Percentiles rank a stretch among this genome's conserved stretches.
phyloP scores from a whole-genome alignment of 2,329 filamentous ascomycete species.

The Colletotrichum eremochloae region DNA sequence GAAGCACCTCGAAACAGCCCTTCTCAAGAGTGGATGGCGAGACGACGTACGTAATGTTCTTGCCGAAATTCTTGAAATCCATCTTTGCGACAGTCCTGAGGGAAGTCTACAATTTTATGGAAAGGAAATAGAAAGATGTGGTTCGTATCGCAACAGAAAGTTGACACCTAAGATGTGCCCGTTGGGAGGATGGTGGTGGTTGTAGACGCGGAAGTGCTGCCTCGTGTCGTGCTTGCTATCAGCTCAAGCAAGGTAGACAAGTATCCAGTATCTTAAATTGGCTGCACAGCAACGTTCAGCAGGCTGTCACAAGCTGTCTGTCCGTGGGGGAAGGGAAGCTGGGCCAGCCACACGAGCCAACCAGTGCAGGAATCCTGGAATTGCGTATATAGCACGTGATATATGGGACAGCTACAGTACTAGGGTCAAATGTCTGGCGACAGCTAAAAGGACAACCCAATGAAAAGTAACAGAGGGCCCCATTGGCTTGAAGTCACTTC shows the following conservation, averaged over 20 bases:
- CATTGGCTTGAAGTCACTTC: too few relatives aligned
- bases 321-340: not conserved
- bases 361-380: not conserved
- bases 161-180: not conserved
- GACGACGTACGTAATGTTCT: constrained; percentile 65
- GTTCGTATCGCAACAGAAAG: constrained; percentile 1
- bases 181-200: constrained; percentile 13
- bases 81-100: constrained; percentile 53
- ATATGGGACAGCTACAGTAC: not conserved
- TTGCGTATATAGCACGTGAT: constrained; percentile 14
- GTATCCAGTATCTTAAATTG: constrained; percentile 40
- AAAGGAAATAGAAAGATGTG: not conserved
- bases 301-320: constrained; percentile 38
- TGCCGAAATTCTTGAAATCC: constrained; percentile 72
- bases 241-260: constrained; percentile 33
- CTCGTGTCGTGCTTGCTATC: constrained; percentile 31
- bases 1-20: not conserved
- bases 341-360: constrained; percentile 2
- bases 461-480: too few relatives aligned
- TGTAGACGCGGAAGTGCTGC: constrained; percentile 33
- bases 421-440: too few relatives aligned
- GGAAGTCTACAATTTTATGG: not conserved
- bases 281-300: constrained; percentile 23
- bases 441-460: too few relatives aligned
- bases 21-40: constrained; percentile 33